Conservation (phyloP, 805 yeast species). For the Hanseniaspora vineae region DNA sequence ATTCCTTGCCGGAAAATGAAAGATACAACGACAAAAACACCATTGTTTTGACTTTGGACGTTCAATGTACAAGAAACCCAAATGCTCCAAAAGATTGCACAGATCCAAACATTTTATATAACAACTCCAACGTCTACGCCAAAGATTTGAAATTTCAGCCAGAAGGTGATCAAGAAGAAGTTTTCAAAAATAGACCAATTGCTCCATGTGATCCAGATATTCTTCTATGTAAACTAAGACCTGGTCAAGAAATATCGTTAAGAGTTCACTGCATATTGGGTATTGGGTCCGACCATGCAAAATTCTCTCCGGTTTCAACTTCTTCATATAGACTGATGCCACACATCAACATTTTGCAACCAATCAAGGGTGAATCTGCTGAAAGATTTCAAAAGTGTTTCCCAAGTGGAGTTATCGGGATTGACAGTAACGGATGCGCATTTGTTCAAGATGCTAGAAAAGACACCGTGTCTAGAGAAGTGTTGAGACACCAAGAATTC, state of each 20-base stretch:
- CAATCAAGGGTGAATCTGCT: slow-evolving; percentile 70
- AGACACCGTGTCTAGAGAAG: slow-evolving; percentile 96
- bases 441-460: slow-evolving; percentile 78
- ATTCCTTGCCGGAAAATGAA: slow-evolving; percentile 46
- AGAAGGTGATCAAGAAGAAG: slow-evolving; percentile 72
- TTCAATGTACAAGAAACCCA: slow-evolving; percentile 74
- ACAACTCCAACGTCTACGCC: slow-evolving; percentile 81
- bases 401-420: slow-evolving; percentile 83
- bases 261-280: slow-evolving; percentile 88
- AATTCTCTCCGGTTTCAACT: slow-evolving; percentile 93
- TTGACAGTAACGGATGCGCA: slow-evolving; percentile 50
- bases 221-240: slow-evolving; percentile 81
- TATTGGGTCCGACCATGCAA: slow-evolving; percentile 90
- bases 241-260: slow-evolving; percentile 90
- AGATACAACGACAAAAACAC: slow-evolving; percentile 82
- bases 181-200: slow-evolving; percentile 53
- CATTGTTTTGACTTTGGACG: slow-evolving; percentile 67
- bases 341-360: slow-evolving; percentile 59
- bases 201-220: slow-evolving; percentile 81
- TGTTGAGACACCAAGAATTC: slow-evolving; percentile 84
- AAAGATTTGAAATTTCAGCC: slow-evolving; percentile 82
- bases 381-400: slow-evolving; percentile 75
- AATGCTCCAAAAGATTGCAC: slow-evolving; percentile 66
- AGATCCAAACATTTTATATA: slow-evolving; percentile 72
- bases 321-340: slow-evolving; percentile 93